Evolutionary conservation across 306 rosid species (phyloP), one percentile per base, ranked within the genome.

Genomic region (Mimosa pudica): DNA sequence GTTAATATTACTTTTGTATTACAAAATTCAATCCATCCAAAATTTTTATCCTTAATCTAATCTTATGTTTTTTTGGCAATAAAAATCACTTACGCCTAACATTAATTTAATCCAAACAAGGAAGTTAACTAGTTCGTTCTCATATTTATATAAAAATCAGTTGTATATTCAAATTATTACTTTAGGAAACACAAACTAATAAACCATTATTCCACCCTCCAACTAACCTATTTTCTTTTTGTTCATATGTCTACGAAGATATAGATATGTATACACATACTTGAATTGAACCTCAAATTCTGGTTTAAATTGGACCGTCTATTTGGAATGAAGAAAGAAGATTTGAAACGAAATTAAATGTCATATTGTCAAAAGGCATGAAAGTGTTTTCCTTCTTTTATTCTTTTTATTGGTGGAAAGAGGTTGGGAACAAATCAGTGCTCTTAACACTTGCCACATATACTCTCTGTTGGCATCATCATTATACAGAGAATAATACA

Each of bases 401-500:
- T 77, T 63, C 68, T 12, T 71, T 51, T 77, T 64, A 61, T n/a
- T 71, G 57, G 49, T 76, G 81, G 72, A 70, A 82, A 82, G 81
- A 57, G 63, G 55, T 54, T 38, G 35, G 36, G 74, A 62, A 80
- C 14, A 61, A 1, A 79, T 13, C 69, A 69, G 64, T 70, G 81
- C 63, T 69, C 83, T 46, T 46, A 70, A 79, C 86, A 75, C 81
- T 62, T 75, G 83, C 63, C 83, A 79, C 55, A n/a, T 52, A 5
- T 4, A 12, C 13, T 55, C 81, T 44, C 74, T 70, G 0, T 41
- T 61, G 54, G 70, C 81, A 74, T 79, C 64, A 79, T 75, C 70
- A 79, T 79, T 73, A 75, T 79, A 79, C 62, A 41, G 68, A 24
- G 80, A 83, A 79, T 79, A 79, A 32, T 63, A 74, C 86, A 78